Base-by-base conservation (phyloP, 148 eudicot species). In the Amaranthus palmeri region DNA sequence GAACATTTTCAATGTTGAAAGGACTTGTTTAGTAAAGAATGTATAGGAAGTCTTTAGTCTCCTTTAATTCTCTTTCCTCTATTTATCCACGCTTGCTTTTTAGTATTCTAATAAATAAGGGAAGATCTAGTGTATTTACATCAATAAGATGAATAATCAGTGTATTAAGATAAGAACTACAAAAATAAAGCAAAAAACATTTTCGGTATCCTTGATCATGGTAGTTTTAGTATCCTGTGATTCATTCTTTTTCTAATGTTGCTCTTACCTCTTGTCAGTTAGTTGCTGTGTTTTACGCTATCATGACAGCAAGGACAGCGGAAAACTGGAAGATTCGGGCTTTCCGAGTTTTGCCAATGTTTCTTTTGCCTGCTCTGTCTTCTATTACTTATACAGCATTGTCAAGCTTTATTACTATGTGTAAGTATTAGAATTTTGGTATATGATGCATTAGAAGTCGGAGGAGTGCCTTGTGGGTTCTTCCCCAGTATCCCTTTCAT, bases 301-400 rank as follows among this genome's bases (percentile, higher is more conserved):
- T 93, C 69, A 81, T 87, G 87, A 87, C 92, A 54, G 85, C 97
- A 61, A 83, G 95, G 81, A 77, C 91, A 42, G 61, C 86, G 17
- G 81, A 84, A 82, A 71, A 91, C 73, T 93, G 97, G 97, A 87
- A 86, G 78, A 87, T 81, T 80, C 88, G 97, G 83, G 95, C 97
- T 65, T 68, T 84, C 13, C 88, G 88, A 12, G 91, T 93, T 73
- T 76, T 91, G 72, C 98, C 98, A 10, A 91, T 93, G 92, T 93
- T 93, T 83, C 86, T 89, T 79, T 78, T 90, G 81, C 98, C 98
- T 59, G 89, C 73, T 55, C 68, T 91, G 63, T 86, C 87, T 54
- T 78, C 79, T 69, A 49, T 85, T 48, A 74, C 78, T 73, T 88
- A 88, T 70, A 81, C 89, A 53, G 87, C 84, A 42, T 65, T 86